Conservation (phyloP, 495 filamentous ascomycete species). For the Hypoxylon intermedium region DNA sequence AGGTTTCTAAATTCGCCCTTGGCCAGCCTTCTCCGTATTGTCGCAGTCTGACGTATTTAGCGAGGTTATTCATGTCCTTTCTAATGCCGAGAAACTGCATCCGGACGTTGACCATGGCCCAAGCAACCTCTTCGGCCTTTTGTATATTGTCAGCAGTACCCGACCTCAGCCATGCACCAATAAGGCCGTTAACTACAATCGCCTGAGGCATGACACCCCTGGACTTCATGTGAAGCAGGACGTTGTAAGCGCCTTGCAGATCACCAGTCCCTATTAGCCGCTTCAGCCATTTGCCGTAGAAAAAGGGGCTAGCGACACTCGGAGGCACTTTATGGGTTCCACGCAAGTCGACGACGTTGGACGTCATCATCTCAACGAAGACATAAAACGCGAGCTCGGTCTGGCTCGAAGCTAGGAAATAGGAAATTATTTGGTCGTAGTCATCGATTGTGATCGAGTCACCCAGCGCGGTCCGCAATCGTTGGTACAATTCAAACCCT, state of each 20-base stretch:
- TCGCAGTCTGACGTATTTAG: conserved; percentile 46
- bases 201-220: conserved; percentile 68
- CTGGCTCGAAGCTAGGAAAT: conserved; percentile 65
- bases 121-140: conserved; percentile 74
- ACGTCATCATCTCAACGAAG: conserved; percentile 87
- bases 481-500: conserved; percentile 72
- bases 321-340: conserved; percentile 61
- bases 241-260: conserved; percentile 70
- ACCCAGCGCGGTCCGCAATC: conserved; percentile 65
- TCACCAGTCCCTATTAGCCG: conserved; percentile 76
- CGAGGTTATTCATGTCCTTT: conserved; percentile 36
- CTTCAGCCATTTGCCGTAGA: conserved; percentile 82
- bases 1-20: conserved; percentile 74
- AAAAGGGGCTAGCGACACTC: conserved; percentile 75
- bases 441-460: conserved; percentile 72
- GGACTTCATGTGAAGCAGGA: conserved; percentile 71
- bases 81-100: conserved; percentile 63
- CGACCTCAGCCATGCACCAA: conserved; percentile 75
- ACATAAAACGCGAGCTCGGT: conserved; percentile 71
- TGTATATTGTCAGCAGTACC: conserved; percentile 58
- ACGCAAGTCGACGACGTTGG: conserved; percentile 54
- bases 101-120: conserved; percentile 75
- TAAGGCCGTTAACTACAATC: conserved; percentile 76
- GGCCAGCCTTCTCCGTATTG: conserved; percentile 41
- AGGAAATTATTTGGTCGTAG: conserved; percentile 71